Conservation (phyloP, 148 eudicot genomes). For the Cornus suecica region DNA sequence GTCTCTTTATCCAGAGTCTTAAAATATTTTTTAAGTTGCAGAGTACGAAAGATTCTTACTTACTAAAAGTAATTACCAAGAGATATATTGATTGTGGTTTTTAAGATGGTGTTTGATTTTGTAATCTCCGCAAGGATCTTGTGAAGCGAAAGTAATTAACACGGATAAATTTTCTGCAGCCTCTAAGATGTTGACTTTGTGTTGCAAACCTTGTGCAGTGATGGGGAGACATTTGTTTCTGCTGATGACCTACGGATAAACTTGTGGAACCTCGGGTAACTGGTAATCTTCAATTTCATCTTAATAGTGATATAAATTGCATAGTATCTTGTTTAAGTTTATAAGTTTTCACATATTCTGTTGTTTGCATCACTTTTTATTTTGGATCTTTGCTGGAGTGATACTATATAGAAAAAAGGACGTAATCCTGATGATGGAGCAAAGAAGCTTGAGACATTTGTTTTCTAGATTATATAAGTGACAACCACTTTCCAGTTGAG, state of each 20-base stretch:
- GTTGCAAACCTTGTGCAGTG: slow-evolving; percentile 36
- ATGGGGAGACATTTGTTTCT: slow-evolving; percentile 55
- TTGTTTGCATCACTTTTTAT: too few relatives aligned
- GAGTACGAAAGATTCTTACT: too few relatives aligned
- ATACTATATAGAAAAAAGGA: not conserved
- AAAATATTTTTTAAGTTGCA: not conserved
- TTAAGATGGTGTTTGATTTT: not conserved
- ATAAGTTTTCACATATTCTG: too few relatives aligned
- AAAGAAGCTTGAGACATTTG: not conserved
- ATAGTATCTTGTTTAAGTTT: not conserved
- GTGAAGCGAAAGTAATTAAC: not conserved
- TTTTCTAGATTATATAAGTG: too few relatives aligned
- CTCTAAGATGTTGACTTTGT: slow-evolving; percentile 1
- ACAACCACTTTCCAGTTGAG: not conserved
- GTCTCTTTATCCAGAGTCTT: not conserved
- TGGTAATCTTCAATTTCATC: slow-evolving; percentile 2
- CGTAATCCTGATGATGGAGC: too few relatives aligned
- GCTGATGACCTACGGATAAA: slow-evolving; percentile 57
- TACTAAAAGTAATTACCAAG: too few relatives aligned
- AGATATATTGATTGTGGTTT: not conserved
- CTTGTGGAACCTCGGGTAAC: slow-evolving; percentile 61
- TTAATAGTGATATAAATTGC: not conserved
- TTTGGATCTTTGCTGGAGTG: not conserved
- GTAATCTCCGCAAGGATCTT: too few relatives aligned
- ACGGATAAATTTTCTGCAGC: not conserved